A percentile compares a stretch with the other conserved stretches of the same genome.
These are phyloP conservation scores for Keithomyces neogunnii DNA, from an alignment of 2,329 filamentous ascomycete species.

Conservation along the genomic window DNA sequence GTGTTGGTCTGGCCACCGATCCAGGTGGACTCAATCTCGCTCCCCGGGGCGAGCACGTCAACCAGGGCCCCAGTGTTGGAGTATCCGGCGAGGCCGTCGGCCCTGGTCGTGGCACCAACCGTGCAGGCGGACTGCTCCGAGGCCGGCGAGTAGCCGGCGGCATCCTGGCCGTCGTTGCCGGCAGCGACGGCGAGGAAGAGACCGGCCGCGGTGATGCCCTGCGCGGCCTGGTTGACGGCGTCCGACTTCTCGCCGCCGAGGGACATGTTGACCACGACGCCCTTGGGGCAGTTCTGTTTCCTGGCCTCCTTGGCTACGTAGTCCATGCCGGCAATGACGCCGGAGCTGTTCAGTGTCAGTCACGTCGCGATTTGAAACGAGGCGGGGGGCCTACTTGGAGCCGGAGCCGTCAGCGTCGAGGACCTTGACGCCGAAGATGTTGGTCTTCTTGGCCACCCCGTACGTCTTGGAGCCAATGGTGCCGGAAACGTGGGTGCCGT, in stretches of 20 bases:
- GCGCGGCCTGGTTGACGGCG: conserved; percentile 40
- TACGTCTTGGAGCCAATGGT: conserved; percentile 33
- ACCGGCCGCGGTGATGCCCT: conserved; percentile 30
- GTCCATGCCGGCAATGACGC: conserved; percentile 36
- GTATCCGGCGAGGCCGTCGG: conserved; percentile 32
- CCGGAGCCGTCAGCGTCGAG: conserved; percentile 28
- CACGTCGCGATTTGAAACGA: not conserved
- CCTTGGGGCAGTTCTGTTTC: conserved; percentile 29
- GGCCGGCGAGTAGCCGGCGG: conserved; percentile 35
- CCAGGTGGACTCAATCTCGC: conserved; percentile 35
- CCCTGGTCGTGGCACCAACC: conserved; percentile 34
- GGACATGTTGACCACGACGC: conserved; percentile 45
- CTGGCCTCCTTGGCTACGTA: conserved; percentile 27
- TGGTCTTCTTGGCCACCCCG: conserved; percentile 37
- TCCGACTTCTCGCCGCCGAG: conserved; percentile 38
- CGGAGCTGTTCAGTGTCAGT: conserved; percentile 19
- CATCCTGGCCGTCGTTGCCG: conserved; percentile 38
- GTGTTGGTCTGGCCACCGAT: conserved; percentile 26
- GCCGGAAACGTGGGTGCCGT: conserved; percentile 39
- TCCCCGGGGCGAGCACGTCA: conserved; percentile 42
- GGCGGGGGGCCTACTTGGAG: conserved; percentile 21
- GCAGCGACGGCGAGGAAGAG: conserved; percentile 47
- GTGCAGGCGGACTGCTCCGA: conserved; percentile 37
- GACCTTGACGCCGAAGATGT: conserved; percentile 36
- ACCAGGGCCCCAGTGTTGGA: conserved; percentile 41